Conservation (phyloP, 441 rosid species). For the Euphorbia corollata region DNA sequence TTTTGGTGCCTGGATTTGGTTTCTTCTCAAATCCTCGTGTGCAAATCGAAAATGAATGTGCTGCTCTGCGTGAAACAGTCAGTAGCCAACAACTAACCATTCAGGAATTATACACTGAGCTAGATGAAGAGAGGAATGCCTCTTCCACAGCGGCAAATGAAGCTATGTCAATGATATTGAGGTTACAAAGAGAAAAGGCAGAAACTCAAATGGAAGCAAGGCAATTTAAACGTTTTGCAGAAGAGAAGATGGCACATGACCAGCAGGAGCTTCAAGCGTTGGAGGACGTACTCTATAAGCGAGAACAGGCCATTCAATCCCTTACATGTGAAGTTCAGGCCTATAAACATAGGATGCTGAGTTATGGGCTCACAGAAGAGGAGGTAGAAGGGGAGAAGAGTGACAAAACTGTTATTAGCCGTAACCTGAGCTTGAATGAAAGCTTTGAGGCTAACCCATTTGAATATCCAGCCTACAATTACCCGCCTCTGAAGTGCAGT, state of each 20-base stretch:
- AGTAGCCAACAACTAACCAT: constrained; percentile 61
- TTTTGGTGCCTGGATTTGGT: constrained; percentile 55
- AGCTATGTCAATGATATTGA: constrained; percentile 96
- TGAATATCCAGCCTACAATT: constrained; percentile 49
- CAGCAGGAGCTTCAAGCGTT: constrained; percentile 61
- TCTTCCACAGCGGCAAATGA: constrained; percentile 88
- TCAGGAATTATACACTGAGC: constrained; percentile 56
- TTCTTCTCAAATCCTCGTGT: constrained; percentile 54
- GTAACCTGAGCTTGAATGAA: constrained; percentile 35
- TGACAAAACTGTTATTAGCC: constrained; percentile 24
- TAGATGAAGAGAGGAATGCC: constrained; percentile 94
- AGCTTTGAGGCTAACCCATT: constrained; percentile 33
- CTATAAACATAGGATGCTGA: constrained; percentile 88
- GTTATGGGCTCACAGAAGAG: constrained; percentile 62
- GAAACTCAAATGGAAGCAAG: constrained; percentile 85
- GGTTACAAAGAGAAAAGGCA: constrained; percentile 94
- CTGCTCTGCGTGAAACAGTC: constrained; percentile 65
- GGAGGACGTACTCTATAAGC: constrained; percentile 79
- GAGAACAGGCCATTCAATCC: constrained; percentile 77
- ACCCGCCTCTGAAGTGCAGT: constrained; percentile 71
- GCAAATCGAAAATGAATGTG: constrained; percentile 69
- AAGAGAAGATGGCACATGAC: constrained; percentile 93
- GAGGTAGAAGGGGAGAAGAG: constrained; percentile 60
- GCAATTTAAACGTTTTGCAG: constrained; percentile 82
- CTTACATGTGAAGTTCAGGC: constrained; percentile 76